These are phyloP conservation scores for Alternaria rosae DNA, from an alignment of 2,329 filamentous ascomycete genomes.

Conservation along the genomic window DNA sequence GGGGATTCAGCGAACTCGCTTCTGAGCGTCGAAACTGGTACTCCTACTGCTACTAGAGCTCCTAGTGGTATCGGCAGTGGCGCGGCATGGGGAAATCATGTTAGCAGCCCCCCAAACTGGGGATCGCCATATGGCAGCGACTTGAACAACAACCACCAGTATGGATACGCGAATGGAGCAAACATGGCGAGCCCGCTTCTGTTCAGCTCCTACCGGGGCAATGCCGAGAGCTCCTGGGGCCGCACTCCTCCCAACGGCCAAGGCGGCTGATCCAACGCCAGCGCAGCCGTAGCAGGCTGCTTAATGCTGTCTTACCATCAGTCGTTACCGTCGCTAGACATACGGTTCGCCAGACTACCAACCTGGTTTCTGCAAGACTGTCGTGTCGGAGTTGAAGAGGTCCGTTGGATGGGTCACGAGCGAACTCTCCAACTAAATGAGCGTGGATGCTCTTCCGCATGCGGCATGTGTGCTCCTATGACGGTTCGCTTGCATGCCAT, in stretches of 20 bases:
- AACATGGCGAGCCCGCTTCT: constrained; percentile 52
- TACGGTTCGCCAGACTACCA: constrained; percentile 1
- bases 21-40: constrained; percentile 42
- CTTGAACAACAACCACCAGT: constrained; percentile 28
- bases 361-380: background rate
- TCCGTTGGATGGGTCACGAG: background rate
- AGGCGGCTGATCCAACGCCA: constrained; percentile 42
- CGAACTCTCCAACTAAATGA: background rate
- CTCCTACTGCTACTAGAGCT: constrained; percentile 22
- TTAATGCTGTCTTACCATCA: constrained; percentile 10
- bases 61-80: constrained; percentile 34
- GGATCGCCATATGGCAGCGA: constrained; percentile 34
- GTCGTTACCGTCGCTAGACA: constrained; percentile 3
- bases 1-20: constrained; percentile 54
- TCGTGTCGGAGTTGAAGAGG: background rate
- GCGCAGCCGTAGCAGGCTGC: constrained; percentile 24
- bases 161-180: constrained; percentile 26
- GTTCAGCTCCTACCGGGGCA: constrained; percentile 50
- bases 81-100: constrained; percentile 43
- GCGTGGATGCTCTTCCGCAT: background rate
- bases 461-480: background rate
- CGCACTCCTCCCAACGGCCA: constrained; percentile 49
- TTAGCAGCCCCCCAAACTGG: constrained; percentile 32
- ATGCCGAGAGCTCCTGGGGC: constrained; percentile 42
- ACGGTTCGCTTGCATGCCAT: background rate